Conservation (phyloP, 805 yeast genomes). For the Jamesozyma hellenica region DNA sequence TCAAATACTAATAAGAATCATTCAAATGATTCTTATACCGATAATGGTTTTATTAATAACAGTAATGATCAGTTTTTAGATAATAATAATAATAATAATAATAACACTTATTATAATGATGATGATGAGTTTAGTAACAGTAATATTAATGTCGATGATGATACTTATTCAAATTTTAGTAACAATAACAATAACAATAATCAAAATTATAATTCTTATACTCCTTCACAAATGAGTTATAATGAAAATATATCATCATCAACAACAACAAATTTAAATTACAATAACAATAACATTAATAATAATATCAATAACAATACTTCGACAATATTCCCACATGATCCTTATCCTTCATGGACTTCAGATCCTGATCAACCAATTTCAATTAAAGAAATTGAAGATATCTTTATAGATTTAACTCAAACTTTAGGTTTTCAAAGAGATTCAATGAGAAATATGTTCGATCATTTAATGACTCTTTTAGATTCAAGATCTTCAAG, state of each 20-base stretch:
- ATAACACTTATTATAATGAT: conserved; percentile 13
- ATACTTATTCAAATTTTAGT: conserved; percentile 54
- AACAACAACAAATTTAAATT: no score
- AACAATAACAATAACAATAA: conserved; percentile 40
- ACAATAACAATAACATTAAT: no score
- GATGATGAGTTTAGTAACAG: conserved; percentile 1
- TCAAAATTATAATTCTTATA: conserved; percentile 34
- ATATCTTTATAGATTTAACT: conserved; percentile 71
- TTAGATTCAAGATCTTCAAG: conserved; percentile 76
- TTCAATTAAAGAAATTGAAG: conserved; percentile 73
- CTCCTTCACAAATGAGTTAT: conserved; percentile 78
- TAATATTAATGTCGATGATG: conserved; percentile 18
- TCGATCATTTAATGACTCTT: conserved; percentile 76
- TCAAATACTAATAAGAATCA: no score
- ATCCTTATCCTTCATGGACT: conserved; percentile 99
- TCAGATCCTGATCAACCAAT: conserved; percentile 87
- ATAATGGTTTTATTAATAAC: background rate
- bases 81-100: background rate
- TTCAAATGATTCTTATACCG: no score
- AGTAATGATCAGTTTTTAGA: background rate
- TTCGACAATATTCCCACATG: conserved; percentile 45
- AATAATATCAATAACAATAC: background rate
- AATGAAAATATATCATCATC: conserved; percentile 66
- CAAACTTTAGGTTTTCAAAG: conserved; percentile 83
- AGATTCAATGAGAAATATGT: conserved; percentile 86